phyloP scores from a whole-genome alignment of 768 basidiomycete species.

The Rossbeevera mucosa region DNA sequence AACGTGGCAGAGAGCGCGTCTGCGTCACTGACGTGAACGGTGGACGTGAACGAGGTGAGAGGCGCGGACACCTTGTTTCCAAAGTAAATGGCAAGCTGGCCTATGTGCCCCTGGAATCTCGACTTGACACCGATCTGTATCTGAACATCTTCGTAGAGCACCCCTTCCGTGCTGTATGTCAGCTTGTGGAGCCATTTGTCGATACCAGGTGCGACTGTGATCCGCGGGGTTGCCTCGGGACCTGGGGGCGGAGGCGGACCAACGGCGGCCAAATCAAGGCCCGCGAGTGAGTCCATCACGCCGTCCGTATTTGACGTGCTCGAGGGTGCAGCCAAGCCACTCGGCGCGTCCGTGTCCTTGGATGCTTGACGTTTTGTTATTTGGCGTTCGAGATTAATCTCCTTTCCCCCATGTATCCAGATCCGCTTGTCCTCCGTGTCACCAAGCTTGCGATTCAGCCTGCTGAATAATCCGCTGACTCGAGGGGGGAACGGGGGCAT shows the following conservation, averaged over 20 bases:
- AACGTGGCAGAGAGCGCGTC: conserved; percentile 79
- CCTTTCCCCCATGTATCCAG: conserved; percentile 95
- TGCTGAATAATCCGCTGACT: conserved; percentile 81
- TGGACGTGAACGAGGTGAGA: conserved; percentile 88
- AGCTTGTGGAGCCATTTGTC: conserved; percentile 90
- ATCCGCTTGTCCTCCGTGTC: conserved; percentile 94
- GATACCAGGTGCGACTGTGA: conserved; percentile 65
- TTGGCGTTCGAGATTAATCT: conserved; percentile 78
- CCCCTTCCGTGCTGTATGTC: conserved; percentile 73
- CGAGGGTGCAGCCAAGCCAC: conserved; percentile 36
- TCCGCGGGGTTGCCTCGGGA: conserved; percentile 38
- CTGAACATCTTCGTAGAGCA: conserved; percentile 93
- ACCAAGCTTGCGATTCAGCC: conserved; percentile 84
- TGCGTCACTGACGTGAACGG: conserved; percentile 65
- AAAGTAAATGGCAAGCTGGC: conserved; percentile 90
- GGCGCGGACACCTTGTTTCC: conserved; percentile 91
- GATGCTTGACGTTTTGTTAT: conserved; percentile 50
- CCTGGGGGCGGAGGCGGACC: conserved; percentile 14
- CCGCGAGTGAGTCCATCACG: conserved; percentile 71
- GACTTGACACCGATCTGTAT: conserved; percentile 96
- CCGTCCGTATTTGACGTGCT: conserved; percentile 41
- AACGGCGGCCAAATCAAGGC: conserved; percentile 62
- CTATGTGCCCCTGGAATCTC: conserved; percentile 91
- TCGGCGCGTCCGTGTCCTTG: conserved; percentile 30
- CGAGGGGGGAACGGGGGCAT: conserved; percentile 98